These are phyloP conservation scores for Hirsutella thompsonii DNA, from an alignment of 2,329 filamentous ascomycete species.

Conservation along the genomic window DNA sequence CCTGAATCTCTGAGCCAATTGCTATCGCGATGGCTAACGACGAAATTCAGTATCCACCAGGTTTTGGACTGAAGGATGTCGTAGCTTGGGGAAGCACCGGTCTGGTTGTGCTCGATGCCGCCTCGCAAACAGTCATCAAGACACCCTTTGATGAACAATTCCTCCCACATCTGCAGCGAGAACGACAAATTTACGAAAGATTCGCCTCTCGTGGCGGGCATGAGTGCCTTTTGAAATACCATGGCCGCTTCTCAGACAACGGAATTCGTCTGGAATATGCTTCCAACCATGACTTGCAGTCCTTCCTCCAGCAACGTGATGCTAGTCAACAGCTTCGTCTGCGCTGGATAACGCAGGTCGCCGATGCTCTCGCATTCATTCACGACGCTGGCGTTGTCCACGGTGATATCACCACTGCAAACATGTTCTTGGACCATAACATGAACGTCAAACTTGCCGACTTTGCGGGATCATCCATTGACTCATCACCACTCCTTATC, in stretches of 20 bases:
- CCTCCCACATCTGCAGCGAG: not conserved
- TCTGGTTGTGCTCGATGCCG: constrained; percentile 2
- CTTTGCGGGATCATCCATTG: constrained; percentile 5
- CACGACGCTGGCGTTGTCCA: constrained; percentile 3
- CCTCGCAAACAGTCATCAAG: constrained; percentile 4
- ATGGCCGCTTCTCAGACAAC: not conserved
- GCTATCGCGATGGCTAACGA: not conserved
- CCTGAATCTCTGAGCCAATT: not conserved
- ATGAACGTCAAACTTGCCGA: constrained; percentile 3
- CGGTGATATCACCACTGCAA: constrained; percentile 2
- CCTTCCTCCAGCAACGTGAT: constrained; percentile 1
- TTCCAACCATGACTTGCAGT: constrained; percentile 2
- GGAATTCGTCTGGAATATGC: constrained; percentile 4
- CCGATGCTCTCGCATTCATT: constrained; percentile 2
- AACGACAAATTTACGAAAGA: constrained; percentile 3
- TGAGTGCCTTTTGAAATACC: constrained; percentile 1
- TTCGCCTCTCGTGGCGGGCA: not conserved
- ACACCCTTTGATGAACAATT: not conserved
- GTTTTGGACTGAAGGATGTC: constrained; percentile 1
- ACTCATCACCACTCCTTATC: constrained; percentile 1
- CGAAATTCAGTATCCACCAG: constrained; percentile 1
- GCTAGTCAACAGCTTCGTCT: not conserved
- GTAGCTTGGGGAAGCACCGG: constrained; percentile 2
- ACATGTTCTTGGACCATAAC: constrained; percentile 3
- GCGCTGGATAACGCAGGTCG: constrained; percentile 3